Percentiles rank a stretch among this genome's conserved stretches.
Evolutionary conservation across 2,329 filamentous ascomycete genomes (phyloP).

Genomic region (Aspergillus pseudoviridinutans): DNA sequence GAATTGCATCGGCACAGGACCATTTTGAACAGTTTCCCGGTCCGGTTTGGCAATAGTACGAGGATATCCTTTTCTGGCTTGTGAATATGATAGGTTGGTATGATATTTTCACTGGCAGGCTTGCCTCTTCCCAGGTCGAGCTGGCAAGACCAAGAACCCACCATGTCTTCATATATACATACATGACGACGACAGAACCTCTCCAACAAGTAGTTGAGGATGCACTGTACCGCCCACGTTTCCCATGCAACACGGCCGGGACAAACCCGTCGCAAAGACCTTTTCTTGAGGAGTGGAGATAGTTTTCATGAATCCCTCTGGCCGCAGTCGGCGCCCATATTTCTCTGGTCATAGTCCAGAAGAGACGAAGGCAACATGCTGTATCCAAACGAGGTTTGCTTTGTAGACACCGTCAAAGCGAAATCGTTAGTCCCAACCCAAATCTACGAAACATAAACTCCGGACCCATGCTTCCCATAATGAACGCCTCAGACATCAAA

Average conservation of each 20-base stretch:
- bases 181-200: not conserved
- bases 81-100: not conserved
- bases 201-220: not conserved
- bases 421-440: constrained; percentile 5
- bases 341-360: not conserved
- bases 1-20: not conserved
- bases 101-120: not conserved
- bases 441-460: constrained; percentile 19
- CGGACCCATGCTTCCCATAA: constrained; percentile 32
- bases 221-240: not conserved
- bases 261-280: not conserved
- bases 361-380: not conserved
- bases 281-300: constrained; percentile 3
- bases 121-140: not conserved
- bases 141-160: not conserved
- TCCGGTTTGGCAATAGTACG: not conserved
- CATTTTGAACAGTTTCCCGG: not conserved
- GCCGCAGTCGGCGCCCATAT: not conserved
- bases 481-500: constrained; percentile 27
- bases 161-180: constrained; percentile 5
- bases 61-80: not conserved
- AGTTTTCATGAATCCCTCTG: not conserved
- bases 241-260: not conserved
- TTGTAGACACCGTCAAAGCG: not conserved
- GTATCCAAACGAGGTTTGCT: not conserved